Conservation (phyloP, 495 filamentous ascomycete species). For the Daldinia decipiens region DNA sequence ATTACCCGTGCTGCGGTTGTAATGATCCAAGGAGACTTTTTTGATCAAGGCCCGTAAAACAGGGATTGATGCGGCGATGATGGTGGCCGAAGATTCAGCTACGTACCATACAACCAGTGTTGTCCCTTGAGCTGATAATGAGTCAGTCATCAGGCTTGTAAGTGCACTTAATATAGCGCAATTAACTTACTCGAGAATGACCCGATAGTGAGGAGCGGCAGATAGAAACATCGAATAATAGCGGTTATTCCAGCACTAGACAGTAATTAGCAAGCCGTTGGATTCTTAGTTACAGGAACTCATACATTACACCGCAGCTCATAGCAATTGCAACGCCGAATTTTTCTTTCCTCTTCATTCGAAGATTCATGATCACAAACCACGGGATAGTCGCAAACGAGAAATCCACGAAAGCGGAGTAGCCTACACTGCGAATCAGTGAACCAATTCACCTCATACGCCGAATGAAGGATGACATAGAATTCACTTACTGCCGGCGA, state of each 20-base stretch:
- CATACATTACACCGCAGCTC: conserved; percentile 54
- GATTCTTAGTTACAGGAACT: conserved; percentile 1
- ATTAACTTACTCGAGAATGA: conserved; percentile 39
- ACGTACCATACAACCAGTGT: conserved; percentile 48
- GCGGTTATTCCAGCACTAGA: conserved; percentile 41
- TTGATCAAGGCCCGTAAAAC: conserved; percentile 51
- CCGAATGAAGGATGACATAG: background rate
- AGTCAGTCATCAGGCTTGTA: conserved; percentile 3
- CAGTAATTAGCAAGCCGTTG: conserved; percentile 13
- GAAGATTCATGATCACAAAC: conserved; percentile 50
- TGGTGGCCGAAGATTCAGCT: conserved; percentile 51
- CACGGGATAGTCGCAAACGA: conserved; percentile 50
- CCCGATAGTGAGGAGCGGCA: conserved; percentile 31
- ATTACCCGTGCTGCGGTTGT: conserved; percentile 31
- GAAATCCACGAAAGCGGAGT: conserved; percentile 53
- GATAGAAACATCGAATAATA: conserved; percentile 35
- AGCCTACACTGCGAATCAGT: conserved; percentile 34
- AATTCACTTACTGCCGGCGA: conserved; percentile 45
- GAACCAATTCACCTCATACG: background rate
- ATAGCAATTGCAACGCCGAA: conserved; percentile 52
- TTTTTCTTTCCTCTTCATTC: conserved; percentile 50
- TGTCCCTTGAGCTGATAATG: conserved; percentile 32
- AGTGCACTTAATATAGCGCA: background rate
- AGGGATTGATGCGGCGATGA: conserved; percentile 53
- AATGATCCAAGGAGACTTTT: conserved; percentile 39